Evolutionary conservation across 345 rosid genomes (phyloP).

Genomic region (Acer saccharum): DNA sequence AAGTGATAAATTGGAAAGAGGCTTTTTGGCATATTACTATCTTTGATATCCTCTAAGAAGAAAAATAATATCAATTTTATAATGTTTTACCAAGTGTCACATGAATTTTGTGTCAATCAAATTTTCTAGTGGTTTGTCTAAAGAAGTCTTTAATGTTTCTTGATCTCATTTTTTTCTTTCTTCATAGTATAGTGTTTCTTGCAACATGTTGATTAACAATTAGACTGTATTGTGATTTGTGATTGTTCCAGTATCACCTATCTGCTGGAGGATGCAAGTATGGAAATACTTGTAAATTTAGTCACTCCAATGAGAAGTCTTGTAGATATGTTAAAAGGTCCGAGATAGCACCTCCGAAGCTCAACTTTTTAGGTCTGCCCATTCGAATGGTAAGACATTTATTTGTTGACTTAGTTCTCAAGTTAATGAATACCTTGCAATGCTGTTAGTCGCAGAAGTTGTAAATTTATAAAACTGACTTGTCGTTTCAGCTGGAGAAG

Average conservation of each 20-base stretch:
- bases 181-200: background rate
- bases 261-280: slow-evolving; percentile 55
- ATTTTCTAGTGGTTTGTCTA: background rate
- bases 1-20: background rate
- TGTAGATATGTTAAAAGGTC: slow-evolving; percentile 20
- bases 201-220: background rate
- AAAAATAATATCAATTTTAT: background rate
- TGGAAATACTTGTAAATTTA: slow-evolving; percentile 48
- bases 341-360: slow-evolving; percentile 24
- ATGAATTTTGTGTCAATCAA: background rate
- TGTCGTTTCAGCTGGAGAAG: slow-evolving; percentile 44
- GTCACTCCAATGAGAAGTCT: slow-evolving; percentile 32
- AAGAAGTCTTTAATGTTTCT: background rate
- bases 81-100: background rate
- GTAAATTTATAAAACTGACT: background rate
- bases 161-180: background rate
- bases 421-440: background rate
- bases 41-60: too few species aligned
- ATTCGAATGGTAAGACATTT: slow-evolving; percentile 32
- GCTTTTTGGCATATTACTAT: background rate
- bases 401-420: background rate
- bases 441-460: background rate
- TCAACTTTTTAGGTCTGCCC: slow-evolving; percentile 52
- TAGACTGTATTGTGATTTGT: slow-evolving; percentile 17
- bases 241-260: slow-evolving; percentile 38